Evolutionary conservation across 1,139 yeast genomes (phyloP), one percentile per base, ranked within the genome.

Genomic region (Geotrichum fermentans): DNA sequence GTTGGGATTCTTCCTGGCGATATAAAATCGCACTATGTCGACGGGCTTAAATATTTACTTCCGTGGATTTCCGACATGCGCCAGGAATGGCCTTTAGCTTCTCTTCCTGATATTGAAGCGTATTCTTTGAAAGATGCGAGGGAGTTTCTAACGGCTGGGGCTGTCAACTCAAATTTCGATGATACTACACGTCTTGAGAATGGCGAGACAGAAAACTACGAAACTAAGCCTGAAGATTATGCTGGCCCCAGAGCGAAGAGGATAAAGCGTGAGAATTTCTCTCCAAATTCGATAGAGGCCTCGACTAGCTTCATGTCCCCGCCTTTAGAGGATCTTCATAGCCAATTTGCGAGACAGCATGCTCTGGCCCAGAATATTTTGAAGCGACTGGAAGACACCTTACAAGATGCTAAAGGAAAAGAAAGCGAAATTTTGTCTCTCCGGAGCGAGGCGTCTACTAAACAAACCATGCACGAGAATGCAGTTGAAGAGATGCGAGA

Each of bases 1-100:
- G 88, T 85, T n/a, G 97, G 97, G 4, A 75, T 78, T 40, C 65
- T 90, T 41, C 95, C 96, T 1, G 83, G 88, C 0, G 95, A 83
- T 58, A 68, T 88, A 45, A 74, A 84, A 61, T 90, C 94, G 8
- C 79, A 86, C 14, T 87, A 83, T 63, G 73, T 80, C 40, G 84
- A 82, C 56, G 78, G 82, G 50, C 70, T 89, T 55, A 72, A 73
- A 8, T 85, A 81, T 57, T 71, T 90, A 45, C 67, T 73, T 1
- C 74, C 73, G 28, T 89, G 92, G 79, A 71, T 84, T 44, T 61
- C 66, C 4, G 63, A 72, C 51, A 52, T 59, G 21, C 48, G 51
- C 2, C 40, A 60, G 13, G 70, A 76, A 4, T 89, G 96, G 96
- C 95, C 95, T 1, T 69, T 90, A 43, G 94, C 96, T 0, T 86